Evolutionary conservation across 2,329 filamentous ascomycete genomes (phyloP).

Genomic region (Podosphaera aphanis): DNA sequence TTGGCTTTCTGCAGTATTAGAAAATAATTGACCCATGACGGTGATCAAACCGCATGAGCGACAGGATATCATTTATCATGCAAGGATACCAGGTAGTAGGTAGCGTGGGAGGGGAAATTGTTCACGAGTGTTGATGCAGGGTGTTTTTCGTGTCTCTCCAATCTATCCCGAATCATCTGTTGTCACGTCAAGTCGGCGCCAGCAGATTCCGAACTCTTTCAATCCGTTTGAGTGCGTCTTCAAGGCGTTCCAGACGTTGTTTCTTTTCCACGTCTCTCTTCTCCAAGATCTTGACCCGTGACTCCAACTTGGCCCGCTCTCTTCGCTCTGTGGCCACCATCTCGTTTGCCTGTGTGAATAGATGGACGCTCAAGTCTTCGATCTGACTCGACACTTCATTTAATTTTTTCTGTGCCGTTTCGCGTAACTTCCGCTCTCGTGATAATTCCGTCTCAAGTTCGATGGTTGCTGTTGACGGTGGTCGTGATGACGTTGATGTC

Average conservation of each 20-base stretch:
- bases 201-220: constrained; percentile 44
- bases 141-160: no score
- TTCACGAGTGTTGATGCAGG: no score
- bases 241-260: constrained; percentile 42
- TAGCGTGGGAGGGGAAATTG: no score
- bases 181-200: constrained; percentile 10
- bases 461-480: constrained; percentile 10
- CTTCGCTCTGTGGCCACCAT: constrained; percentile 62
- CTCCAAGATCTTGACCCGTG: constrained; percentile 45
- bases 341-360: constrained; percentile 69
- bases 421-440: constrained; percentile 41
- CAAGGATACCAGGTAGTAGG: no score
- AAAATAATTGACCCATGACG: no score
- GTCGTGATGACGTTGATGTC: constrained; percentile 2
- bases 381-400: constrained; percentile 46
- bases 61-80: no score
- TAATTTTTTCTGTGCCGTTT: constrained; percentile 44
- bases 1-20: no score
- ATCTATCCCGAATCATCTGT: neutral
- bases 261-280: constrained; percentile 46
- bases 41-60: no score
- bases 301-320: constrained; percentile 46
- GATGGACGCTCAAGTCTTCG: constrained; percentile 49
- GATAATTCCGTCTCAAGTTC: constrained; percentile 40
- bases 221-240: constrained; percentile 46